phyloP scores from a whole-genome alignment of 1,139 yeast genomes.

The Candida albicans region DNA sequence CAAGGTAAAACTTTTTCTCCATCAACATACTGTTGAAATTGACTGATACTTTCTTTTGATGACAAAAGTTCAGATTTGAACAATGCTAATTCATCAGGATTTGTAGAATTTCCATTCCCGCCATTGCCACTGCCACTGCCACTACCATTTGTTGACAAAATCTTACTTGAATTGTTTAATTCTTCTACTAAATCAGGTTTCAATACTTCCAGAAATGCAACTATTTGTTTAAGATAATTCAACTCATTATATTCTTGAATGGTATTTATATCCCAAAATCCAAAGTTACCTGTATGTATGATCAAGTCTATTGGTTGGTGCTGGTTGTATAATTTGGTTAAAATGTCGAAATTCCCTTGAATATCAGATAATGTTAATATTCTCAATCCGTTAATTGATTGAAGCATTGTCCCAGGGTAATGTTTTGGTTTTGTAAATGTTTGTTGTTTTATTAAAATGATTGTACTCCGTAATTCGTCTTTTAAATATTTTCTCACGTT shows the following conservation, averaged over 20 bases:
- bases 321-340: constrained; percentile 19
- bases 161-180: constrained; percentile 47
- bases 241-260: constrained; percentile 51
- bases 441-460: too few relatives aligned
- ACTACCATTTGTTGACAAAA: constrained; percentile 14
- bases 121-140: too few relatives aligned
- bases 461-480: too few relatives aligned
- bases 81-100: constrained; percentile 23
- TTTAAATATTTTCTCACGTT: too few relatives aligned
- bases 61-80: constrained; percentile 34
- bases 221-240: constrained; percentile 60
- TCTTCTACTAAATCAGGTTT: constrained; percentile 46
- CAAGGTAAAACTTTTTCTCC: constrained; percentile 51
- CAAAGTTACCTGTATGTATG: constrained; percentile 78
- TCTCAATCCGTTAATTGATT: constrained; percentile 11
- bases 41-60: constrained; percentile 37
- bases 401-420: constrained; percentile 2
- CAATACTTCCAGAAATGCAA: constrained; percentile 64
- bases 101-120: neutral
- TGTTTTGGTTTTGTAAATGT: too few relatives aligned
- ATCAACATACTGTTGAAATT: constrained; percentile 33
- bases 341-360: constrained; percentile 33
- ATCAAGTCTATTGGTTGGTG: constrained; percentile 31
- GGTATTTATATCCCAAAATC: constrained; percentile 66
- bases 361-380: constrained; percentile 33